These are phyloP conservation scores for Pilasporangium apinafurcum DNA, from an alignment of 352 stramenopile species.

Conservation along the genomic window DNA sequence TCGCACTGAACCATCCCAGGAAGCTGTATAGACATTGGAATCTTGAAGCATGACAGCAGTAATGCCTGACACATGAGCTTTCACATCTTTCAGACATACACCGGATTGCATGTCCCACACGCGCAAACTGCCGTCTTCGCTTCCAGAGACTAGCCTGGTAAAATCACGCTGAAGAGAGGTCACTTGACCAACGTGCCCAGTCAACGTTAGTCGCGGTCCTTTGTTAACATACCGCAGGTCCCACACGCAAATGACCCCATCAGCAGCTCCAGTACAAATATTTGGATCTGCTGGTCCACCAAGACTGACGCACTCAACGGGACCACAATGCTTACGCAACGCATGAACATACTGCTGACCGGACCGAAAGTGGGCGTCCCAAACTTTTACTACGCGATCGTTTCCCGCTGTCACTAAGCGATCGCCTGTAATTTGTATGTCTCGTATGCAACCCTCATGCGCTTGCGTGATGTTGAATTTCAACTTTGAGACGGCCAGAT, in stretches of 20 bases:
- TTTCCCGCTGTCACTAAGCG: conserved; percentile 67
- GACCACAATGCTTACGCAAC: conserved; percentile 52
- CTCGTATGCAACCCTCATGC: conserved; percentile 46
- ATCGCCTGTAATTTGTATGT: conserved; percentile 67
- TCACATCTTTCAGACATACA: conserved; percentile 46
- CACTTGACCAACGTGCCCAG: conserved; percentile 42
- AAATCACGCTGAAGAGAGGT: conserved; percentile 75
- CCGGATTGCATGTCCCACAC: conserved; percentile 82
- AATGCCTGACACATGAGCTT: conserved; percentile 55
- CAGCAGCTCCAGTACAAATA: conserved; percentile 65
- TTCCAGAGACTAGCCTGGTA: conserved; percentile 68
- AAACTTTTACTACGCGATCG: conserved; percentile 73
- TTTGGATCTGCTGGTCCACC: conserved; percentile 70
- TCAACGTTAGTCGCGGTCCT: conserved; percentile 50
- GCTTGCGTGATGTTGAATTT: conserved; percentile 44
- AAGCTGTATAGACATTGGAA: conserved; percentile 59
- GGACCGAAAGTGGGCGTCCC: conserved; percentile 64
- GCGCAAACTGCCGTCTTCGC: conserved; percentile 64
- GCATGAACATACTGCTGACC: conserved; percentile 43
- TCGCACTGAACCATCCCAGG: conserved; percentile 68
- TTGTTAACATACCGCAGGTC: conserved; percentile 72
- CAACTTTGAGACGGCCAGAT: conserved; percentile 41
- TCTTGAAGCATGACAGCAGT: conserved; percentile 57
- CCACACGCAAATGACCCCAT: conserved; percentile 77
- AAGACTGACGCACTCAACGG: conserved; percentile 62